These are phyloP conservation scores for Nothopassalora personata DNA, from an alignment of 2,329 filamentous ascomycete species.

Conservation along the genomic window DNA sequence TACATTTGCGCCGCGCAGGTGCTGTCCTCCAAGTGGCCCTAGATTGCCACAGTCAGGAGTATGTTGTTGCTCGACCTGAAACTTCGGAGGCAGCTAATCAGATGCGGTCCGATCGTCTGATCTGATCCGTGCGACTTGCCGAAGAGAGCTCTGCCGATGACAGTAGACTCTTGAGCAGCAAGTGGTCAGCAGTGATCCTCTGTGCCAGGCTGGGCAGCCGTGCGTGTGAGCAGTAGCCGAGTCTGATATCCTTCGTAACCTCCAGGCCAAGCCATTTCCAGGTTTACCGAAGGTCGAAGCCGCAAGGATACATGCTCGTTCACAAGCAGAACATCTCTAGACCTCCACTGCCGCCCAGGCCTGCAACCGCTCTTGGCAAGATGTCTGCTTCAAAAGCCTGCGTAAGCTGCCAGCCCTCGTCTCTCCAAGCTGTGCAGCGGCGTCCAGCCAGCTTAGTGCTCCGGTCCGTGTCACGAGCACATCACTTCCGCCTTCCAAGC, in stretches of 20 bases:
- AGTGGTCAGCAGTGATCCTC: too few relatives aligned
- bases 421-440: conserved; percentile 21
- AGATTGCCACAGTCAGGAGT: not conserved
- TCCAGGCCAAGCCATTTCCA: too few relatives aligned
- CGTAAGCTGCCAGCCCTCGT: not conserved
- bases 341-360: not conserved
- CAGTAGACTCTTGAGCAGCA: too few relatives aligned
- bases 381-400: not conserved
- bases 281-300: too few relatives aligned
- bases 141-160: too few relatives aligned
- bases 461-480: conserved; percentile 76
- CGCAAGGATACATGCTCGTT: too few relatives aligned
- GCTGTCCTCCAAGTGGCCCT: not conserved
- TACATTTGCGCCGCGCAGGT: not conserved
- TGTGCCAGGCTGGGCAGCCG: too few relatives aligned
- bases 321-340: not conserved
- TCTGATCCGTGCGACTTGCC: not conserved
- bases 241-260: too few relatives aligned
- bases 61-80: not conserved
- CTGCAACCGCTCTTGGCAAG: not conserved
- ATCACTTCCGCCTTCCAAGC: conserved; percentile 66
- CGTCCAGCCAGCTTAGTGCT: conserved; percentile 67
- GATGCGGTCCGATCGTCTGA: not conserved
- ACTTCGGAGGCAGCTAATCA: not conserved
- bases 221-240: too few relatives aligned